phyloP scores from a whole-genome alignment of 805 yeast genomes.

The Blastobotrys attinorum region DNA sequence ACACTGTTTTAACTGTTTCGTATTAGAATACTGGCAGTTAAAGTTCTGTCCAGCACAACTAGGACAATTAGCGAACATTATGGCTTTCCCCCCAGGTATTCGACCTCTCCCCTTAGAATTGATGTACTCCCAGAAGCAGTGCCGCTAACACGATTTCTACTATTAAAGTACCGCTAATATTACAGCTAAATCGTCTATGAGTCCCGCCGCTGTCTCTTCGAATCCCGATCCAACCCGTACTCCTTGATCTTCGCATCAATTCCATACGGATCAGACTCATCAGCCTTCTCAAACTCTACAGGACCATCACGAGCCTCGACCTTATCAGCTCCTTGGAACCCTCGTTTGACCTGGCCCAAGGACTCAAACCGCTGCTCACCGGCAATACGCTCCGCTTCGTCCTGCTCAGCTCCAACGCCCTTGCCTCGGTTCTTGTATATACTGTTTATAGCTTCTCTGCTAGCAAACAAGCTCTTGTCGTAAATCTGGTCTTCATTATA shows the following conservation, averaged over 20 bases:
- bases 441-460: slow-evolving; percentile 42
- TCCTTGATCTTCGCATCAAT: slow-evolving; percentile 13
- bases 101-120: too few relatives aligned
- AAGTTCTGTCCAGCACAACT: too few relatives aligned
- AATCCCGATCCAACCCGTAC: slow-evolving; percentile 1
- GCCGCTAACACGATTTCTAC: too few relatives aligned
- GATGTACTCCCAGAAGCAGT: too few relatives aligned
- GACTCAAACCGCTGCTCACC: slow-evolving; percentile 24
- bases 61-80: too few relatives aligned
- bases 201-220: slow-evolving; percentile 4
- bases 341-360: slow-evolving; percentile 17
- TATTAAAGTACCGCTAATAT: too few relatives aligned
- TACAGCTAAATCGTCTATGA: too few relatives aligned
- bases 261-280: slow-evolving; percentile 20
- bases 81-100: too few relatives aligned
- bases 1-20: too few relatives aligned
- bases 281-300: slow-evolving; percentile 37
- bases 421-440: slow-evolving; percentile 39
- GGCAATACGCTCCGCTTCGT: slow-evolving; percentile 17
- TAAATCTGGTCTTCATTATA: slow-evolving; percentile 44
- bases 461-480: slow-evolving; percentile 49
- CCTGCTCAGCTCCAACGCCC: slow-evolving; percentile 22
- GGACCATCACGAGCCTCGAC: slow-evolving; percentile 32
- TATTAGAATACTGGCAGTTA: too few relatives aligned
- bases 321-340: slow-evolving; percentile 16